Evolutionary conservation across 2,329 filamentous ascomycete genomes (phyloP).

Genomic region (Verticillium nubilum): DNA sequence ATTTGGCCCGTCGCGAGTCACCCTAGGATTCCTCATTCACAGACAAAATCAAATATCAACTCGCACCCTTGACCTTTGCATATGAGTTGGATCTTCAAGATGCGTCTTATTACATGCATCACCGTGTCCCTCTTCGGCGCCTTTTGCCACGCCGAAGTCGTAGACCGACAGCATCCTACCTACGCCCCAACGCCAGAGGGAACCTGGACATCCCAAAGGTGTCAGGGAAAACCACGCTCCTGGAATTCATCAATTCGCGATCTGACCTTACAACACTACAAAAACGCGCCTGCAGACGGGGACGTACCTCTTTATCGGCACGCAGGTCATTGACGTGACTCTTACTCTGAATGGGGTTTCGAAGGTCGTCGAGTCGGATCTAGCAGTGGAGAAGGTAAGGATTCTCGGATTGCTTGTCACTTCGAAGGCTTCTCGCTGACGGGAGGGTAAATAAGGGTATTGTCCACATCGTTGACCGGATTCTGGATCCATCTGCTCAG

Average conservation of each 20-base stretch:
- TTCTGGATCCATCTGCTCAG: conserved; percentile 18
- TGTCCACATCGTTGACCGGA: conserved; percentile 17
- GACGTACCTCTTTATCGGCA: conserved; percentile 17
- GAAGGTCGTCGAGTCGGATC: conserved; percentile 7
- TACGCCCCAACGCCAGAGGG: conserved; percentile 2
- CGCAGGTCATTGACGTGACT: conserved; percentile 11
- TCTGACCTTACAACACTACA: conserved; percentile 4
- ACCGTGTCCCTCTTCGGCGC: neutral
- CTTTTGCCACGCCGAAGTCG: neutral
- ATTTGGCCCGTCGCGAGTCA: no score
- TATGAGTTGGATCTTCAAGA: neutral
- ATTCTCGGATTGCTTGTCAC: no score
- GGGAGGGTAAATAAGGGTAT: no score
- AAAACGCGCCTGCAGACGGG: conserved; percentile 17
- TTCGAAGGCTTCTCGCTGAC: neutral
- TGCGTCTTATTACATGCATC: neutral
- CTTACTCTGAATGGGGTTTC: conserved; percentile 18
- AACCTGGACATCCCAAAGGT: neutral
- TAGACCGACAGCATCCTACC: neutral
- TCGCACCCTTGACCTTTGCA: neutral
- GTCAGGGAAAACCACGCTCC: neutral
- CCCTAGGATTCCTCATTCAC: no score
- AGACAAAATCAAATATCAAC: no score
- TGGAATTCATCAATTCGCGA: conserved; percentile 3
- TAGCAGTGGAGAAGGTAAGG: conserved; percentile 3